Evolutionary conservation across 768 basidiomycete species (phyloP), one percentile per base, ranked within the genome.

Genomic region (Trametes punicea): DNA sequence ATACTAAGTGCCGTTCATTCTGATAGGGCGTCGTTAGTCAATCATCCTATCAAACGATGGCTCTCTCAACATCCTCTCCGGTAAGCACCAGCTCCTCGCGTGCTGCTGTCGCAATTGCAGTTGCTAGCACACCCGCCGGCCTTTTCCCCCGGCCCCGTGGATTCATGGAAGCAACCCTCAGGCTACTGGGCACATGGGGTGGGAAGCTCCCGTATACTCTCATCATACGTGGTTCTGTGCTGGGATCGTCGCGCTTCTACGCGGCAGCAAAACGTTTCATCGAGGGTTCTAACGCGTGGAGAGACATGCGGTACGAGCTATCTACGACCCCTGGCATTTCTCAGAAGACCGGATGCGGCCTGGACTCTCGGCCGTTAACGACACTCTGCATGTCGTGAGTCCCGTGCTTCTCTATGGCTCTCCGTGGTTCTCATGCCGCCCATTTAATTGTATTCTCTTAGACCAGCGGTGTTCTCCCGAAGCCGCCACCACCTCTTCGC

Each of bases 381-480:
- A 41, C 30, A 31, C 41, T 31, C 30, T 11, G 21, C 40, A 42
- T 18, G 50, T 51, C 29, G 50, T 31, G 49, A 40, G 29, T n/a
- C 23, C 27, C 41, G 50, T 51, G 50, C 27, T 39, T 33, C 21
- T 51, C 13, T 33, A 9, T 30, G 39, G 50, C 47, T 30, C 33
- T 13, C 6, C 18, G 21, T 20, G 47, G 31, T 23, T 26, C 31
- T 30, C 23, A 34, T 21, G 9, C 30, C 11, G 10, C 25, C n/a
- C 50, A 21, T 41, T 41, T 46, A 41, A n/a, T 16, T 31, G 46
- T n/a, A 27, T 55, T n/a, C 54, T 40, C 30, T 55, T 49, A 41
- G 45, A 38, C 6, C 25, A 38, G 27, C 41, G 30, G 33, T 23
- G 8, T 23, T 21, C 25, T 16, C 31, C n/a, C 33, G 47, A 45